phyloP scores from a whole-genome alignment of 331 rosid genomes.

The Arachis monticola region DNA sequence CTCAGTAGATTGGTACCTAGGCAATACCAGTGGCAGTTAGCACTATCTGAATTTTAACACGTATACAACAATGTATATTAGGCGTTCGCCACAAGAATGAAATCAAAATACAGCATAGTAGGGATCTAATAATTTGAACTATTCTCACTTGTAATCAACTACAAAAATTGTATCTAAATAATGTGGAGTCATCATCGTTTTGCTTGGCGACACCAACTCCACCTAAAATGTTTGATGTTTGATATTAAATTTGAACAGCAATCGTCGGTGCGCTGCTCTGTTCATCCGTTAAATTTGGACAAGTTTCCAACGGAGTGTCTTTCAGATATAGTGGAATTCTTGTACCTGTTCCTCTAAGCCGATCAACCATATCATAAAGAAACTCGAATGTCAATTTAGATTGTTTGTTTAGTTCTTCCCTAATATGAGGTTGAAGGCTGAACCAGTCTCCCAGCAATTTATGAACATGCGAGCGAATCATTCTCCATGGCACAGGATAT shows the following conservation, averaged over 20 bases:
- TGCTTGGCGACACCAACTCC: not conserved
- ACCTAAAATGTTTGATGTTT: not conserved
- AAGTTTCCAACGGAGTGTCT: conserved; percentile 26
- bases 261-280: conserved; percentile 27
- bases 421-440: conserved; percentile 82
- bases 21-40: no score
- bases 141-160: conserved; percentile 27
- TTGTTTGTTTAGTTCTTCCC: conserved; percentile 87
- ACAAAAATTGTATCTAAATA: conserved; percentile 37
- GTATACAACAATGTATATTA: conserved; percentile 35
- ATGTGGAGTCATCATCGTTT: conserved; percentile 11
- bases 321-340: conserved; percentile 78
- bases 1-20: no score
- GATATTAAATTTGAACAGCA: conserved; percentile 31
- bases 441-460: conserved; percentile 95
- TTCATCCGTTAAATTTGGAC: conserved; percentile 29
- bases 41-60: conserved; percentile 14
- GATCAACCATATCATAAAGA: conserved; percentile 76
- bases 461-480: conserved; percentile 91
- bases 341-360: conserved; percentile 68
- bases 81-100: conserved; percentile 46
- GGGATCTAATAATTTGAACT: conserved; percentile 15
- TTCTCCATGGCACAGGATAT: conserved; percentile 91
- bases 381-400: conserved; percentile 79
- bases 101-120: conserved; percentile 31